Percentiles rank a stretch among this genome's conserved stretches.
Conservation (phyloP, 345 rosid genomes). For the Aquilaria malaccensis region DNA sequence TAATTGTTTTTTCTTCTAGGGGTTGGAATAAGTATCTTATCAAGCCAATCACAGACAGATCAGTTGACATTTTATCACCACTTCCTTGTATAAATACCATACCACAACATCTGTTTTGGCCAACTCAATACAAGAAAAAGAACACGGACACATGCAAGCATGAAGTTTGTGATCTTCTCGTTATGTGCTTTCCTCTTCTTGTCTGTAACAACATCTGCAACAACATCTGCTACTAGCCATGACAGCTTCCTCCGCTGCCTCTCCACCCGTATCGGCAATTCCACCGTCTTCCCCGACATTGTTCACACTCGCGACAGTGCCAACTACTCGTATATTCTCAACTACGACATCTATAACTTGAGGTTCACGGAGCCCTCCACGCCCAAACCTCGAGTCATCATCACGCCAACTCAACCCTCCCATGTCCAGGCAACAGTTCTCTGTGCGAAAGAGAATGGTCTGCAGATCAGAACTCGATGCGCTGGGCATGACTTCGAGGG, state of each 20-base stretch:
- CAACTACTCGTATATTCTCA: neutral
- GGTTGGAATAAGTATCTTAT: no score
- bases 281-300: neutral
- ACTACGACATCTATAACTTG: neutral
- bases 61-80: no score
- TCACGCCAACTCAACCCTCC: conserved; percentile 3
- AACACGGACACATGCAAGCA: no score
- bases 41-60: no score
- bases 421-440: neutral
- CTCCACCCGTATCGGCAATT: neutral
- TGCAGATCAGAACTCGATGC: conserved; percentile 8
- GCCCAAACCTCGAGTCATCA: conserved; percentile 2
- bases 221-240: neutral
- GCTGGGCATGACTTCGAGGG: conserved; percentile 13
- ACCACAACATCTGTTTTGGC: no score
- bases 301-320: neutral
- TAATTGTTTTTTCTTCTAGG: no score
- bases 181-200: neutral
- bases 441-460: neutral
- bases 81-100: no score
- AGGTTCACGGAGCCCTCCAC: conserved; percentile 2
- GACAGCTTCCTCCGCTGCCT: conserved; percentile 4
- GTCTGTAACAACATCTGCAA: neutral
- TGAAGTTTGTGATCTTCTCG: no score
- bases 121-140: no score